These are phyloP conservation scores for Xerocomellus intermedius DNA, from an alignment of 768 basidiomycete genomes.

Conservation along the genomic window DNA sequence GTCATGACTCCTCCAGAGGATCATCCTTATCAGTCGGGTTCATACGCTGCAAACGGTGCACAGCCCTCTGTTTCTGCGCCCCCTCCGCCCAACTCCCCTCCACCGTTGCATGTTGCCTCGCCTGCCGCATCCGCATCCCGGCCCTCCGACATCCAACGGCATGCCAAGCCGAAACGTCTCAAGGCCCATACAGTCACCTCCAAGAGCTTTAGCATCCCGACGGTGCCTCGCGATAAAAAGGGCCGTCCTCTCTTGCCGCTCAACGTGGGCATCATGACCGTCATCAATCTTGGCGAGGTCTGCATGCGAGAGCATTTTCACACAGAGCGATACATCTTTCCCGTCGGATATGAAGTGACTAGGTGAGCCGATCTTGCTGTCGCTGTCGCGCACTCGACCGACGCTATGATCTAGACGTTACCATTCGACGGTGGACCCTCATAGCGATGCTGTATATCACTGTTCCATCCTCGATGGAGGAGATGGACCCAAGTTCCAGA, in stretches of 20 bases:
- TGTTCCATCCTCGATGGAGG: constrained; percentile 85
- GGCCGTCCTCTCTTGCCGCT: constrained; percentile 73
- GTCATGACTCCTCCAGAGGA: constrained; percentile 36
- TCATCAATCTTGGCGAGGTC: constrained; percentile 69
- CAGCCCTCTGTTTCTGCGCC: constrained; percentile 17
- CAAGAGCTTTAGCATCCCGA: constrained; percentile 74
- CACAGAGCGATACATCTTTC: constrained; percentile 86
- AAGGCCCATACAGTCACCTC: constrained; percentile 81
- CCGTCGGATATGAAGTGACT: constrained; percentile 81
- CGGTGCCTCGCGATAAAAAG: constrained; percentile 71
- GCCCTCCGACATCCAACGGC: constrained; percentile 34
- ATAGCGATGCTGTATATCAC: constrained; percentile 66
- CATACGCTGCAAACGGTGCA: constrained; percentile 26
- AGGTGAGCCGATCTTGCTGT: constrained; percentile 44
- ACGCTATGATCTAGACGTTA: constrained; percentile 54
- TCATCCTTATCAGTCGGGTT: constrained; percentile 23
- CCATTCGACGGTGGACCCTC: constrained; percentile 70
- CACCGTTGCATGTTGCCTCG: constrained; percentile 17
- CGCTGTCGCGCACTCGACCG: background rate
- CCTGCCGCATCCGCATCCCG: constrained; percentile 23
- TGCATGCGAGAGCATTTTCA: constrained; percentile 85
- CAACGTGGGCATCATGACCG: constrained; percentile 86
- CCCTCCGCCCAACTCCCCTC: constrained; percentile 18
- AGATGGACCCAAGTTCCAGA: constrained; percentile 84
- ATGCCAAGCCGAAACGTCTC: constrained; percentile 70